These are phyloP conservation scores for Thymus quinquecostatus DNA, from an alignment of 257 asterid species.

Conservation along the genomic window DNA sequence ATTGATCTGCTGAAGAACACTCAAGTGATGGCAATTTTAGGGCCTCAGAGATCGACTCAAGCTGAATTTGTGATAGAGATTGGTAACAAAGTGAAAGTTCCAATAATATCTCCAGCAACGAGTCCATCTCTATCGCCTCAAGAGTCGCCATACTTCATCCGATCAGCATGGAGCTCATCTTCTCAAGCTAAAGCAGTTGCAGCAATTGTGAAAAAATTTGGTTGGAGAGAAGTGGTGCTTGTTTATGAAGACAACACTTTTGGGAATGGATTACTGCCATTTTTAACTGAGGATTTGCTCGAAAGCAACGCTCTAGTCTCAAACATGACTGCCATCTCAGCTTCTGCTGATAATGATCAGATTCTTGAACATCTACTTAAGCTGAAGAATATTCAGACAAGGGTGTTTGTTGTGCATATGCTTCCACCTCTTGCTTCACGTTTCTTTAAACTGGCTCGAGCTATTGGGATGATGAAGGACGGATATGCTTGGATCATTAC, in stretches of 20 bases:
- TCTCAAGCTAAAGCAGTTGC: conserved; percentile 53
- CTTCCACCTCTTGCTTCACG: conserved; percentile 43
- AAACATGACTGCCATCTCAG: conserved; percentile 39
- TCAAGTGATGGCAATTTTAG: conserved; percentile 50
- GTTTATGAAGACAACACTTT: conserved; percentile 42
- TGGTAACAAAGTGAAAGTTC: conserved; percentile 47
- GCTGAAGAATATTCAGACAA: conserved; percentile 44
- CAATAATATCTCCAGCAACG: conserved; percentile 52
- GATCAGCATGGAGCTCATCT: conserved; percentile 49
- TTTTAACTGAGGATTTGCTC: conserved; percentile 42
- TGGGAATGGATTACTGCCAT: conserved; percentile 51
- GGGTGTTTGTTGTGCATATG: conserved; percentile 58
- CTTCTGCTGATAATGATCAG: conserved; percentile 41
- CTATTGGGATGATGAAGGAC: conserved; percentile 47
- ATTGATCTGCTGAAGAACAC: conserved; percentile 51
- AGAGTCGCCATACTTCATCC: conserved; percentile 47
- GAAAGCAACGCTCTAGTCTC: conserved; percentile 36
- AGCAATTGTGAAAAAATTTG: conserved; percentile 39
- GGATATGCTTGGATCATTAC: conserved; percentile 61
- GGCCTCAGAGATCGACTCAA: conserved; percentile 47
- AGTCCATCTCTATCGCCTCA: conserved; percentile 52
- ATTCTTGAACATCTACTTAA: conserved; percentile 38
- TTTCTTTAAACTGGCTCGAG: conserved; percentile 40
- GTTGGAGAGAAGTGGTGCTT: conserved; percentile 53
- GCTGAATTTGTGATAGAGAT: conserved; percentile 55